Evolutionary conservation across 768 basidiomycete genomes (phyloP), one percentile per base, ranked within the genome.

Genomic region (Lactarius psammicola): DNA sequence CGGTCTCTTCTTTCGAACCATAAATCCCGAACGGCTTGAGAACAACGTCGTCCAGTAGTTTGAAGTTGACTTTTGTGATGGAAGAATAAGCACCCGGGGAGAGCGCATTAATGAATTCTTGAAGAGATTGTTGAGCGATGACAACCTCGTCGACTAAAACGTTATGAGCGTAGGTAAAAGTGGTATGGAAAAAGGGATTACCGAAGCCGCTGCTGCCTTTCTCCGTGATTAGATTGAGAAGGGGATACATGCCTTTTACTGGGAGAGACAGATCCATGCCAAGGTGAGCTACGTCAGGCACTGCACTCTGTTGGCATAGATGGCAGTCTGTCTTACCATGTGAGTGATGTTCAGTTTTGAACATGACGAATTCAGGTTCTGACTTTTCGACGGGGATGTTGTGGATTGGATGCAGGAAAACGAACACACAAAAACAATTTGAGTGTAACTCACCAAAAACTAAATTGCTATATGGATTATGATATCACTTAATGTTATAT

Each of bases 61-160:
- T 78, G 72, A 87, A 87, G 67, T 87, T 78, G 64, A 87, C 82
- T 64, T 79, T 82, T 2, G 83, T 85, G 56, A 86, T 74, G 0
- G 83, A 83, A 1, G 69, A 65, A 69, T 85, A 87, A 7, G 86
- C 80, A 1, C 82, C 80, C 0, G 85, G 84, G 42, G 70, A 76
- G 9, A 86, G 53, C n/a, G 70, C 71, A 58, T 86, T 83, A 68
- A 84, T 79, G 56, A 87, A 80, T 2, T 74, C 66, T 65, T 76
- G 74, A 11, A 87, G 74, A 3, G 83, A 81, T 4, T 78, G 74
- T 70, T 85, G 84, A 3, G 78, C 76, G 34, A 88, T 87, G 72
- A 87, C 81, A 34, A 87, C 80, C 71, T 88, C 87, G 68, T 86
- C 85, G 44, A 86, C 86, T 85, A 23, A 9, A 57, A 46, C 30